Percentiles rank a stretch among this genome's conserved stretches.
Conservation (phyloP, 805 yeast genomes). For the Saturnispora sekii region DNA sequence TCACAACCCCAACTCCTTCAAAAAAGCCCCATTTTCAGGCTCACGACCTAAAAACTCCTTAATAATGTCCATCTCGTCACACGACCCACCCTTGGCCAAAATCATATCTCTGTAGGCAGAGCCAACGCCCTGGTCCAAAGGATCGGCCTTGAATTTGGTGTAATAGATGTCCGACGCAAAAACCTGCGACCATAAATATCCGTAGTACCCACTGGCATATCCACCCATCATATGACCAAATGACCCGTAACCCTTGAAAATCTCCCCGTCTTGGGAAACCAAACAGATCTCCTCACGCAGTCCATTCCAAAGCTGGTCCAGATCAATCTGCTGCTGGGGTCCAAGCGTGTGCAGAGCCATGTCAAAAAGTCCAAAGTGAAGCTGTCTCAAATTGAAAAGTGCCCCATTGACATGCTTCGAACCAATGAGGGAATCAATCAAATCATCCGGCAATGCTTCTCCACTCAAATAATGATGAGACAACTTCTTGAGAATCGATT, state of each 20-base stretch:
- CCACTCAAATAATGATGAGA: slow-evolving; percentile 56
- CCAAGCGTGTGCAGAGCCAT: slow-evolving; percentile 51
- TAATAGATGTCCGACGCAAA: slow-evolving; percentile 79
- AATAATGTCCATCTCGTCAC: slow-evolving; percentile 58
- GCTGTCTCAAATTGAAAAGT: slow-evolving; percentile 59
- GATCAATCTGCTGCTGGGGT: slow-evolving; percentile 29
- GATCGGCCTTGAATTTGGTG: slow-evolving; percentile 56
- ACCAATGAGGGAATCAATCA: slow-evolving; percentile 47
- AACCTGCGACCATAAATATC: slow-evolving; percentile 78
- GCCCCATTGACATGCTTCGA: slow-evolving; percentile 76
- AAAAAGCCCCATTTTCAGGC: slow-evolving; percentile 66
- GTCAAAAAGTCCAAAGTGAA: slow-evolving; percentile 73
- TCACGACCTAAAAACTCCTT: slow-evolving; percentile 63
- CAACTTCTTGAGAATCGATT: slow-evolving; percentile 43
- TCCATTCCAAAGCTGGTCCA: slow-evolving; percentile 53
- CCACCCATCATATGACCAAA: slow-evolving; percentile 81
- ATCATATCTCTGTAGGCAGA: slow-evolving; percentile 59
- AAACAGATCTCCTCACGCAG: slow-evolving; percentile 54
- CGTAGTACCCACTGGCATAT: slow-evolving; percentile 80
- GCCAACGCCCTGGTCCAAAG: slow-evolving; percentile 55
- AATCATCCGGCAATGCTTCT: slow-evolving; percentile 44
- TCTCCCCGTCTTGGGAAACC: slow-evolving; percentile 42
- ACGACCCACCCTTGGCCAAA: slow-evolving; percentile 62
- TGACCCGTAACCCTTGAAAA: slow-evolving; percentile 61
- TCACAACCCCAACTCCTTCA: slow-evolving; percentile 49